Percentiles rank a stretch among this genome's conserved stretches.
Evolutionary conservation across 129 eudicot genomes (phyloP).

Genomic region (Centaurea solstitialis): DNA sequence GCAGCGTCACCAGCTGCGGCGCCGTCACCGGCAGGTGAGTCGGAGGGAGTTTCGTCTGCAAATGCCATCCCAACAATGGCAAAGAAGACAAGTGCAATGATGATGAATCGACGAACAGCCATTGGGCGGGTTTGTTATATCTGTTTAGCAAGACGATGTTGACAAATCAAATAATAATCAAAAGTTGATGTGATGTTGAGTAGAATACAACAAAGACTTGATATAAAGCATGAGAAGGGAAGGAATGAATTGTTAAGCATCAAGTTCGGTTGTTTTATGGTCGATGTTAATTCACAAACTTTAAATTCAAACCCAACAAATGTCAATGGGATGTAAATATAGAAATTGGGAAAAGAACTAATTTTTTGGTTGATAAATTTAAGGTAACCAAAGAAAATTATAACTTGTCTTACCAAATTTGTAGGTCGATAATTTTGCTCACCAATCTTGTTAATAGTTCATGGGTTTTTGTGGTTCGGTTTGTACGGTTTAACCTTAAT

Average conservation of each 20-base stretch:
- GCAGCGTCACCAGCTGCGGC: not conserved
- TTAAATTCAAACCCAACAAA: slow-evolving; percentile 20
- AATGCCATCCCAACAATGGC: slow-evolving; percentile 12
- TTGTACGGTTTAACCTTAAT: not conserved
- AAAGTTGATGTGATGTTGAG: not conserved
- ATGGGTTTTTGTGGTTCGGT: not conserved
- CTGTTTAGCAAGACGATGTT: not conserved
- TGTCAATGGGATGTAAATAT: not conserved
- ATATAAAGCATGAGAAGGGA: slow-evolving; percentile 4
- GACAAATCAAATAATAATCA: not conserved
- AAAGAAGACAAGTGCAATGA: slow-evolving; percentile 15
- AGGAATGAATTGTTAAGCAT: slow-evolving; percentile 18
- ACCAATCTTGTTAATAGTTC: not conserved
- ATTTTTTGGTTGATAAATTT: not conserved
- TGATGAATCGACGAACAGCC: slow-evolving; percentile 14
- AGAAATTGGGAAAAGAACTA: slow-evolving; percentile 2
- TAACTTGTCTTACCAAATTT: not conserved
- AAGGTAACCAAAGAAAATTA: not conserved
- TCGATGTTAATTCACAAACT: slow-evolving; percentile 1
- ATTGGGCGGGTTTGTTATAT: not conserved
- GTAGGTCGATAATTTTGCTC: not conserved
- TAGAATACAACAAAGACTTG: not conserved
- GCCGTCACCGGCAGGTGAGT: not conserved
- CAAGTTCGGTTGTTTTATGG: slow-evolving; percentile 22
- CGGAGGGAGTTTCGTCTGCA: slow-evolving; percentile 11